Evolutionary conservation across 2,329 filamentous ascomycete genomes (phyloP), one percentile per base, ranked within the genome.

Genomic region (Stagonosporopsis rhizophila): DNA sequence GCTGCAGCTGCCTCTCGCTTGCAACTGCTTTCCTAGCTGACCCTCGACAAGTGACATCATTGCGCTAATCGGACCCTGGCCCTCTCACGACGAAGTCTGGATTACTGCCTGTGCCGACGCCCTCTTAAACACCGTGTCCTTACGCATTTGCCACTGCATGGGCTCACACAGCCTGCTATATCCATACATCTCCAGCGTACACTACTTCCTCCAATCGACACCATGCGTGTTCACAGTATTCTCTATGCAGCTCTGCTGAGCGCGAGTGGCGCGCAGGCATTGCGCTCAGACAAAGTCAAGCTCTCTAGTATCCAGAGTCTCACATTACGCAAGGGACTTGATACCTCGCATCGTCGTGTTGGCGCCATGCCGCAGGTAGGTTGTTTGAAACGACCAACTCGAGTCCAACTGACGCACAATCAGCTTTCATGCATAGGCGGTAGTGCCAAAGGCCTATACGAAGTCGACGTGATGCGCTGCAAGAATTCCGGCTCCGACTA

Each of bases 401-500:
- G 19, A 7, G n/a, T 17, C 27, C 23, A 50, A 50, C 61, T 67
- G 46, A 71, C 56, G 45, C 32, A 25, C 23, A 8, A 11, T 5
- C 55, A 96, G 79, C 84, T 97, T 14, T 85, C 81, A 69, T 97
- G 94, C 79, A 78, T 89, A 52, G 91, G 90, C 25, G 83, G 86
- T 49, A 82, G 79, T 8, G 80, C 81, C 49, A 75, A 78, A 54
- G 80, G 83, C 35, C 83, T 94, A 52, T 89, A 94, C 80, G 79
- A 85, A 23, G 79, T 96, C 59, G 90, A 96, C 65, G 80, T 89
- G 12, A 91, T 98, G 89, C 91, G 92, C 69, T 99, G 94, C 83
- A 89, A 84, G 60, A 98, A 98, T 79, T 83, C 89, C 58, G 95
- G 94, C 58, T 81, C 85, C 27, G 89, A 89, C 58, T 97, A 97